Evolutionary conservation across 2,329 filamentous ascomycete genomes (phyloP), one percentile per base, ranked within the genome.

Genomic region (Magnaporthiopsis poae): DNA sequence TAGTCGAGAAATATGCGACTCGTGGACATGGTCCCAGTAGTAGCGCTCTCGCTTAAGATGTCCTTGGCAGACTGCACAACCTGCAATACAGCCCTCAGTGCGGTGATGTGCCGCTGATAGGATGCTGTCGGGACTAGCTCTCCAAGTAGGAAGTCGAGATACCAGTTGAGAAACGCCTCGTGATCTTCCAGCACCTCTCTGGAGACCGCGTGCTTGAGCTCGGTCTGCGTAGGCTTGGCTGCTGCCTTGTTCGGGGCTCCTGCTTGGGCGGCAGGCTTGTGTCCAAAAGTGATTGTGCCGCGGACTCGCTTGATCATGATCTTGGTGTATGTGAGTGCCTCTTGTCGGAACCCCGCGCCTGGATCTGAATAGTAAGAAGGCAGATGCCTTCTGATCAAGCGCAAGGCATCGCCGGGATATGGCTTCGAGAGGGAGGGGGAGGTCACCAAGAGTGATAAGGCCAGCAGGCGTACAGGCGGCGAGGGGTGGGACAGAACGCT

Each of bases 81-180:
- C 65, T 89, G 82, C 0, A 80, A 80, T 35, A 94, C 77, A 0
- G 89, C 87, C 72, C 88, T 92, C 5, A 98, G 76, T 2, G 91
- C 87, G 2, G 90, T 90, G 62, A 93, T 90, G 71, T 96, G 94
- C 8, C 92, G 86, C 74, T 96, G 93, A 73, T 98, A 99, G 13
- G 93, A 95, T 21, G 91, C 87, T 0, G 90, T 93, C 2, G 92
- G 88, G 2, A 86, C 84, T 29, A 99, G 79, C 71, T 98, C 92
- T 56, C 80, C 79, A 65, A 86, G 82, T 7, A 97, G 76, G 70
- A 96, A 95, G 1, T 78, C 73, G 1, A 91, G 72, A 73, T 94
- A 96, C 87, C 90, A 93, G 1, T 75, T 74, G n/a, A 96, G 71
- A 72, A 96, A 96, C 0, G 78, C 75, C 46, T 84, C 76, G 71